Percentiles rank a stretch among this genome's conserved stretches.
Conservation (phyloP, 2,329 filamentous ascomycete species). For the Chrysoporthe puriensis region DNA sequence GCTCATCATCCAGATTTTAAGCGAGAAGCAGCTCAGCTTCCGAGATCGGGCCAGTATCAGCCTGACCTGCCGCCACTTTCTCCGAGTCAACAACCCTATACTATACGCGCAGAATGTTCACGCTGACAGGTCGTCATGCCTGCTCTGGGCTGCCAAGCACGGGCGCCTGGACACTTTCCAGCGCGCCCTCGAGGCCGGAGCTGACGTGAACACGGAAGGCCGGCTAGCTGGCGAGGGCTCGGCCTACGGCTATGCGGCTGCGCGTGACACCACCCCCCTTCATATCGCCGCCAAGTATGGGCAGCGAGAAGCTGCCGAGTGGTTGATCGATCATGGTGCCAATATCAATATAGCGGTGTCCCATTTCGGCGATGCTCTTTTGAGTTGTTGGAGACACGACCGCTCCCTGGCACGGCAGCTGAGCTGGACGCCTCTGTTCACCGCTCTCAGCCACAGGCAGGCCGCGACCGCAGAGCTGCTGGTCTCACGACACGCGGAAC, state of each 20-base stretch:
- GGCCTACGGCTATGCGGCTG: slow-evolving; percentile 1
- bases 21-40: not conserved
- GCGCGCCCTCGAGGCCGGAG: slow-evolving; percentile 32
- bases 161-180: slow-evolving; percentile 32
- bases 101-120: slow-evolving; percentile 32
- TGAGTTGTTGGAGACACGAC: slow-evolving; percentile 23
- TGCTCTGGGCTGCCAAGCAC: slow-evolving; percentile 33
- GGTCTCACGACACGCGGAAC: slow-evolving; percentile 32
- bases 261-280: slow-evolving; percentile 28
- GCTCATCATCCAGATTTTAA: slow-evolving; percentile 7
- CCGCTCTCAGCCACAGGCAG: slow-evolving; percentile 32
- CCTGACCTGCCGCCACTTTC: slow-evolving; percentile 27
- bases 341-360: slow-evolving; percentile 48
- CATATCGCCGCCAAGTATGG: slow-evolving; percentile 33
- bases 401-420: slow-evolving; percentile 29
- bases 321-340: slow-evolving; percentile 46
- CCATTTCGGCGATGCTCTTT: slow-evolving; percentile 30
- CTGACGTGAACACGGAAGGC: slow-evolving; percentile 29
- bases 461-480: slow-evolving; percentile 33
- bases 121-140: slow-evolving; percentile 19
- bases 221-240: slow-evolving; percentile 19
- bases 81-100: slow-evolving; percentile 31
- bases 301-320: slow-evolving; percentile 32
- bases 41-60: slow-evolving; percentile 5
- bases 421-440: slow-evolving; percentile 33